A percentile compares a stretch with the other conserved stretches of the same genome.
Evolutionary conservation across 164 flowering plant species (phyloP).

Genomic region (Echeveria elegans): DNA sequence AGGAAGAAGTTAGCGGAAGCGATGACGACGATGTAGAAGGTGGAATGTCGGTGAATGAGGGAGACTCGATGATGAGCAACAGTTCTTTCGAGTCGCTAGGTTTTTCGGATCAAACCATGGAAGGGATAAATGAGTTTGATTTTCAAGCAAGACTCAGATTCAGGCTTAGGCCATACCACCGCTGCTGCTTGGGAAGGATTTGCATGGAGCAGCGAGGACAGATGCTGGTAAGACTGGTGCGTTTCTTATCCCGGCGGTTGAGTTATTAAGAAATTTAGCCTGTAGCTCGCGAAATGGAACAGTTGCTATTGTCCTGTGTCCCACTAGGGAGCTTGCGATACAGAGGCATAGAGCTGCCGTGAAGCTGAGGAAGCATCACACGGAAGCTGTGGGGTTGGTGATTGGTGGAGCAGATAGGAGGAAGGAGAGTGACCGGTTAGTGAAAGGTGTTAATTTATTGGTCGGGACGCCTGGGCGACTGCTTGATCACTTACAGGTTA

Average conservation of each 20-base stretch:
- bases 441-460: slow-evolving; percentile 75
- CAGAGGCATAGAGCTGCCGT: not conserved
- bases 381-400: slow-evolving; percentile 76
- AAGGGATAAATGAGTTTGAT: not conserved
- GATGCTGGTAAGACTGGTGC: slow-evolving; percentile 3
- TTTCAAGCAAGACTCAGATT: slow-evolving; percentile 5
- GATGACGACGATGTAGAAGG: not conserved
- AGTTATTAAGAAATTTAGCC: not conserved
- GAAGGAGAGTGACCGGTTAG: slow-evolving; percentile 83
- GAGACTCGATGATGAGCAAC: not conserved
- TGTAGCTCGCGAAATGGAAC: not conserved
- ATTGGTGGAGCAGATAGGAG: slow-evolving; percentile 81
- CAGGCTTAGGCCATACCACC: not conserved
- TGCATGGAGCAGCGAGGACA: not conserved
- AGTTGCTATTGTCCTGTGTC: not conserved
- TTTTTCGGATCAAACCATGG: not conserved
- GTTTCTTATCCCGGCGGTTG: not conserved
- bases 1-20: not conserved
- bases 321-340: slow-evolving; percentile 7
- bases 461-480: slow-evolving; percentile 94
- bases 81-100: slow-evolving; percentile 3
- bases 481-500: slow-evolving; percentile 85
- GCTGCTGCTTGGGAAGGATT: not conserved
- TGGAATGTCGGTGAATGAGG: not conserved
- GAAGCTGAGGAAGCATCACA: slow-evolving; percentile 42